Evolutionary conservation across 2,329 filamentous ascomycete genomes (phyloP).

Genomic region (Cordyceps cicadae): DNA sequence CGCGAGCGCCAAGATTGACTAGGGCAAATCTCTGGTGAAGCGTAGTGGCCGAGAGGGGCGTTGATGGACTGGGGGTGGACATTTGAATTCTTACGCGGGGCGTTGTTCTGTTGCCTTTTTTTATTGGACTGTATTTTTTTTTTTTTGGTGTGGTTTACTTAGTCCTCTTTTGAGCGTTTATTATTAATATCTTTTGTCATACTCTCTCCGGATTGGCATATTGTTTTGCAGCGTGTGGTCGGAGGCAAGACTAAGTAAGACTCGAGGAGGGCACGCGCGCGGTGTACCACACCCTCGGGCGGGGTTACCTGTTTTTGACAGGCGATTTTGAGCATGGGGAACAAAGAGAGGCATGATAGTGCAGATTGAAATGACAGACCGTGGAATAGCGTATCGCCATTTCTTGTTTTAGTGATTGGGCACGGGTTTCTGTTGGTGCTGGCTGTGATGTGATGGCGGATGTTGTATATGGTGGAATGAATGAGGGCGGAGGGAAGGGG

Average conservation of each 20-base stretch:
- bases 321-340: background rate
- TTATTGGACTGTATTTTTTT: background rate
- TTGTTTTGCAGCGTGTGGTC: background rate
- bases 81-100: background rate
- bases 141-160: background rate
- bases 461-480: too few species aligned
- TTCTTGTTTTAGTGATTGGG: background rate
- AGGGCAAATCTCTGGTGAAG: slow-evolving; percentile 15
- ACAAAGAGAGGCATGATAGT: too few species aligned
- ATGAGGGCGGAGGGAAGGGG: too few species aligned
- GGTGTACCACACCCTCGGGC: too few species aligned
- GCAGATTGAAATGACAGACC: background rate
- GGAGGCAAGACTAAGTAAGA: background rate
- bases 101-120: background rate
- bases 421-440: background rate
- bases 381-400: background rate
- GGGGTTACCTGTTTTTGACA: background rate
- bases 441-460: too few species aligned
- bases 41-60: background rate
- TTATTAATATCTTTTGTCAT: background rate
- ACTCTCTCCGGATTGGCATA: background rate
- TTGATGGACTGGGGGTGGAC: background rate
- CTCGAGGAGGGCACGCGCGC: background rate
- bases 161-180: background rate
- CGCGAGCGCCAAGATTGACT: slow-evolving; percentile 69